phyloP scores from a whole-genome alignment of 2,329 filamentous ascomycete genomes.

The Leptosphaerulina australis region DNA sequence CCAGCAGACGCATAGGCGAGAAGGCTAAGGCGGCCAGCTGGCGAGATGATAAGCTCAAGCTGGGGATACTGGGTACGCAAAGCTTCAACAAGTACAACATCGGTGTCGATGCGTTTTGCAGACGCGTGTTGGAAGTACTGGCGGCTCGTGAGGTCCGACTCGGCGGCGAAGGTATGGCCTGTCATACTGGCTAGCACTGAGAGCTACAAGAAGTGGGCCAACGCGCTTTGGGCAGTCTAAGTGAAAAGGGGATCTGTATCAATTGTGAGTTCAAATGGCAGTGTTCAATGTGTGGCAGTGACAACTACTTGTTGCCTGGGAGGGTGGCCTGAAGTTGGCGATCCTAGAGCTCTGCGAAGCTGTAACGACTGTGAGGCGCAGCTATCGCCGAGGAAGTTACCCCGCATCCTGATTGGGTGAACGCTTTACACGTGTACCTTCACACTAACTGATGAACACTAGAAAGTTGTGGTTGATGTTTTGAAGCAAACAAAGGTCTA shows the following conservation, averaged over 20 bases:
- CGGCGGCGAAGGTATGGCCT: slow-evolving; percentile 30
- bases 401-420: slow-evolving; percentile 10
- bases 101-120: slow-evolving; percentile 52
- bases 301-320: slow-evolving; percentile 9
- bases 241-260: slow-evolving; percentile 2
- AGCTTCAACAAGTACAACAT: slow-evolving; percentile 52
- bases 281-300: background rate
- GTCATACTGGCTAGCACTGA: slow-evolving; percentile 28
- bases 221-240: background rate
- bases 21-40: slow-evolving; percentile 44
- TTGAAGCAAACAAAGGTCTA: background rate
- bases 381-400: slow-evolving; percentile 11
- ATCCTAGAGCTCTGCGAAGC: slow-evolving; percentile 13
- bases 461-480: background rate
- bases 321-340: slow-evolving; percentile 16
- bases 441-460: background rate
- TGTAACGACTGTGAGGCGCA: slow-evolving; percentile 15
- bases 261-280: background rate
- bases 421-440: background rate
- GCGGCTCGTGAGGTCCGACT: slow-evolving; percentile 47
- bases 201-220: slow-evolving; percentile 1
- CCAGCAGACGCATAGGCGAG: slow-evolving; percentile 53
- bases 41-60: slow-evolving; percentile 52
- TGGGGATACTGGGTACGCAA: slow-evolving; percentile 54
- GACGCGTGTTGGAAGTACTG: slow-evolving; percentile 54